Base-by-base conservation (phyloP, 2,329 filamentous ascomycete species). In the Cladophialophora chaetospira region DNA sequence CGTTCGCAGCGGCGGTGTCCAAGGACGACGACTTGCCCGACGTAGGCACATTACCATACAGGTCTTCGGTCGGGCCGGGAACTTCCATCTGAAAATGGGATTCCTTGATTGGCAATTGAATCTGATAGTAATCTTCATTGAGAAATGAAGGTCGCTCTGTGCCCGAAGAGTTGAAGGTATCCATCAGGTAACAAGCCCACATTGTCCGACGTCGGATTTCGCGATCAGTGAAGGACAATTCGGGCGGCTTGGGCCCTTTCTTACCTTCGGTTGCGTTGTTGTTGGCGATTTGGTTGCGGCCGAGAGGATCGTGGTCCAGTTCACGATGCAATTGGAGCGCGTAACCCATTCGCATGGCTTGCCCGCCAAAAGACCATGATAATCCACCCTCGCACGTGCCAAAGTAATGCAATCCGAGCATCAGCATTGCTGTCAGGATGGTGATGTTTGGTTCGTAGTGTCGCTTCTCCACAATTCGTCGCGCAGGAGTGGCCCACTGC, bases 131-230 rank as follows among this genome's bases (percentile, higher is more conserved):
- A 63, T 94, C 89, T 71, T 97, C 91, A 63, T 89, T 88, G 53
- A 96, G 88, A 65, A 97, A 96, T 51, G 91, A 89, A 17, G 94
- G 94, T 33, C 93, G 83, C 67, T 97, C 92, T 2, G 91, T 95
- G 1, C 94, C 93, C 1, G 92, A 97, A 0, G 93, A 97, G 73
- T 95, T 97, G 77, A 97, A 97, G 0, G 93, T 86, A 70, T 99
- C 94, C 92, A 97, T 97, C 55, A 97, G 73, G 68, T 96, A 96
- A 70, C 93, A 97, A 10, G 92, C 89, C 94, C 94, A 99, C 93
- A 99, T 97, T 2, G 91, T 94, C 55, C 94, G 84, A 64, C 94
- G 80, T 58, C 94, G 83, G 52, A 97, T 97, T 71, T 99, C 94
- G 25, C 91, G 87, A 71, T 97, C 94, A 13, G 92, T 91, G 65